Percentiles rank a stretch among this genome's conserved stretches.
phyloP scores from a whole-genome alignment of 192 early-diverging fungal species.

The Backusella psychrophila region DNA sequence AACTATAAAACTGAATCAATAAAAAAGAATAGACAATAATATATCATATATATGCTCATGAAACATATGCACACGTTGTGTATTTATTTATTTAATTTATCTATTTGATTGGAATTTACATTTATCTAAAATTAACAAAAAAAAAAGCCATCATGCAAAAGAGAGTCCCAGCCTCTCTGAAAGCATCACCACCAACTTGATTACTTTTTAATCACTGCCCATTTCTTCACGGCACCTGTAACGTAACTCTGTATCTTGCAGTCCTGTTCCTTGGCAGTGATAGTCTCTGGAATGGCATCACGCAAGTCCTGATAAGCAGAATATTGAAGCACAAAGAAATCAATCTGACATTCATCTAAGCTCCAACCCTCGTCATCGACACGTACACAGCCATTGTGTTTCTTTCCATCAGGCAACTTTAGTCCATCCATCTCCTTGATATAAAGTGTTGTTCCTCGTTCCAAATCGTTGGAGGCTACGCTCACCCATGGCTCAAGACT shows the following conservation, averaged over 20 bases:
- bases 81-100: too few relatives aligned
- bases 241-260: conserved; percentile 24
- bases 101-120: too few relatives aligned
- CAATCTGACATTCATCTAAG: conserved; percentile 31
- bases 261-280: conserved; percentile 10
- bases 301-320: conserved; percentile 7
- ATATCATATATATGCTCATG: too few relatives aligned
- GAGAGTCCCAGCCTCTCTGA: too few relatives aligned
- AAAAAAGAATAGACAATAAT: too few relatives aligned
- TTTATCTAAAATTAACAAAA: too few relatives aligned
- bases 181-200: too few relatives aligned
- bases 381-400: conserved; percentile 43
- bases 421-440: conserved; percentile 33
- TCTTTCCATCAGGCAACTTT: conserved; percentile 30
- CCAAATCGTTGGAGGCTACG: conserved; percentile 39
- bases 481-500: conserved; percentile 37
- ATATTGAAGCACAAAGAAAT: conserved; percentile 31
- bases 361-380: conserved; percentile 41
- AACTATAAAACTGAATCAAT: too few relatives aligned
- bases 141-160: too few relatives aligned
- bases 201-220: conserved; percentile 21
- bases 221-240: conserved; percentile 8
- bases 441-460: conserved; percentile 28
- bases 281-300: not conserved
- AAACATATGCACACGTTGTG: too few relatives aligned